phyloP scores from a whole-genome alignment of 2,329 filamentous ascomycete genomes.

The Ambrosiella beaveri region DNA sequence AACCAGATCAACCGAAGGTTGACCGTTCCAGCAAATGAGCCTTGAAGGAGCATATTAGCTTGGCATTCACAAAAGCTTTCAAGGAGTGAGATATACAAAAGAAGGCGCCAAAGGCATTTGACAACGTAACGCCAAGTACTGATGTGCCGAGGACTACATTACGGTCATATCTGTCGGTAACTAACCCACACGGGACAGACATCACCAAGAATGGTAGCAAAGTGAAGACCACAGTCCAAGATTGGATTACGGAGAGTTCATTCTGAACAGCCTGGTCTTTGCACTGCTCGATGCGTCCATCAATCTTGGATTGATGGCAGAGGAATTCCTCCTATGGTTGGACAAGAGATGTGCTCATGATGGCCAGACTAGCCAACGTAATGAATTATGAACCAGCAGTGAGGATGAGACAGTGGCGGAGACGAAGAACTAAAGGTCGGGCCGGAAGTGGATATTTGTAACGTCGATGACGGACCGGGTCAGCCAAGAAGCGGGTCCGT shows the following conservation, averaged over 20 bases:
- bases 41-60: neutral
- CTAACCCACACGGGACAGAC: conserved; percentile 14
- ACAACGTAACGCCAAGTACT: conserved; percentile 12
- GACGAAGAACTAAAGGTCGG: neutral
- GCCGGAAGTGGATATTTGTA: neutral
- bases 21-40: conserved; percentile 12
- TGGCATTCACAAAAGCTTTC: neutral
- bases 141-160: conserved; percentile 13
- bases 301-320: neutral
- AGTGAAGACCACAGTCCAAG: conserved; percentile 14
- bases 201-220: conserved; percentile 14
- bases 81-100: conserved; percentile 2
- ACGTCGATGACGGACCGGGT: neutral
- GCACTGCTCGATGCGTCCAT: conserved; percentile 8
- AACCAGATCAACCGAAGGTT: conserved; percentile 14
- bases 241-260: conserved; percentile 14
- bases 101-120: conserved; percentile 6
- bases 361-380: conserved; percentile 7
- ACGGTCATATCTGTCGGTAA: conserved; percentile 14
- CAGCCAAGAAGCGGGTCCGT: neutral
- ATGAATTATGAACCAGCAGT: conserved; percentile 4
- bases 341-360: conserved; percentile 12
- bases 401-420: neutral
- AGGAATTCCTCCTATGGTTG: conserved; percentile 12
- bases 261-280: conserved; percentile 15